Evolutionary conservation across 768 basidiomycete genomes (phyloP), one percentile per base, ranked within the genome.

Genomic region (Tephrocybe rancida): DNA sequence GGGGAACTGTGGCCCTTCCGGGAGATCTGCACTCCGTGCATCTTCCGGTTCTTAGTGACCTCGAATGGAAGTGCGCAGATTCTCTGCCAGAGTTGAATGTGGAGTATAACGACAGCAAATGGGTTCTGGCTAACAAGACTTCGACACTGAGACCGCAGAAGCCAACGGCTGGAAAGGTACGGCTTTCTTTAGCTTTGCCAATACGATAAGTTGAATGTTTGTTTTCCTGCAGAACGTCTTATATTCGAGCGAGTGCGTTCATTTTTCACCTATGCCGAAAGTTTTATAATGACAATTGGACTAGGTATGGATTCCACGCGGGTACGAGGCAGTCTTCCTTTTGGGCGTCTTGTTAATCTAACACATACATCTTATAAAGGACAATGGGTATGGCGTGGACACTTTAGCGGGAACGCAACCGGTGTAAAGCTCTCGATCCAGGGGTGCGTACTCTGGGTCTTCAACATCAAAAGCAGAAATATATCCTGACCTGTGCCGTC

Each of bases 51-150:
- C 63, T 88, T 50, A 64, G 62, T 3, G 53, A 65, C 3, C 54
- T 72, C 11, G 63, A 71, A 16, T 89, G 88, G 88, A 79, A 68
- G 50, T 87, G 81, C 63, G 72, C 74, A 22, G 76, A 87, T 58
- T 82, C 82, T 52, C 64, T 89, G 32, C 88, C 88, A 0, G 88
- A 89, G 70, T 69, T 85, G 8, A 62, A 64, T 25, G 34, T 59
- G 0, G 64, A 55, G n/a, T 89, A 79, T 61, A 77, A 82, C 48
- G 88, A 89, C 62, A 70, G 73, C 5, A 61, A 63, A 13, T 90
- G 86, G 87, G 71, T 75, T 7, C 51, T 71, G 30, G 87, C 84
- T 8, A 77, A 85, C 57, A 84, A 83, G 61, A 84, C 77, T 32
- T 70, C 71, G 26, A 87, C 87, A 32, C 79, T 78, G 35, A 72